Base-by-base conservation (phyloP, 169 alveolate species). In the Plasmodium sp. region DNA sequence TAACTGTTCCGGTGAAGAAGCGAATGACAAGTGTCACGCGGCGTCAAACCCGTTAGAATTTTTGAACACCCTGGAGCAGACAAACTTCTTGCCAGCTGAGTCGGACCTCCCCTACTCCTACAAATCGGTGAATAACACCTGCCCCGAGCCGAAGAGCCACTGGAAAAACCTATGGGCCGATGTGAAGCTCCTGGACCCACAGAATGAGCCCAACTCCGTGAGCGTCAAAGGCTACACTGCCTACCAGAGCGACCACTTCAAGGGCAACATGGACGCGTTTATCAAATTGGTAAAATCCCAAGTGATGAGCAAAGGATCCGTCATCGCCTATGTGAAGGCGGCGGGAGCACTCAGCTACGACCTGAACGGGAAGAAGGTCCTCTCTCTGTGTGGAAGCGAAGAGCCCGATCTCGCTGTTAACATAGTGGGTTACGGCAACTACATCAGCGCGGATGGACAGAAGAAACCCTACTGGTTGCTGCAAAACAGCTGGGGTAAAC, bases 391-490 rank as follows among this genome's bases (percentile, higher is more conserved):
- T 72, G 95, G 91, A 43, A 27, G 33, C 18, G 73, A 36, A 10
- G 51, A 33, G 16, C 91, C 84, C 12, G 93, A 86, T 14, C 84
- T 45, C n/a, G 91, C 95, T 12, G 83, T 93, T 16, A 85, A 71
- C 16, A 82, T 85, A 31, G 80, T 93, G 3, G 96, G 96, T 0
- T 93, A 79, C 48, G 95, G 96, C 3, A 77, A 56, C 0, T 93
- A 93, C 39, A 31, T 67, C n/a, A 39, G 79, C 33, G 83, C 5
- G 3, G 67, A 83, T 0, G 90, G 84, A n/a, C 39, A 56, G 43
- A 77, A 48, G 0, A 81, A 88, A 5, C 36, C 93, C n/a, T 84
- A 73, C 51, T 84, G 93, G 93, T 3, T 84, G n/a, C 27, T 84
- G 1, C 51, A 34, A 48, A 84, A 84, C 54, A 84, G 93, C 36